phyloP scores from a whole-genome alignment of 202 grass and related monocot species.

The Musa balbisiana region DNA sequence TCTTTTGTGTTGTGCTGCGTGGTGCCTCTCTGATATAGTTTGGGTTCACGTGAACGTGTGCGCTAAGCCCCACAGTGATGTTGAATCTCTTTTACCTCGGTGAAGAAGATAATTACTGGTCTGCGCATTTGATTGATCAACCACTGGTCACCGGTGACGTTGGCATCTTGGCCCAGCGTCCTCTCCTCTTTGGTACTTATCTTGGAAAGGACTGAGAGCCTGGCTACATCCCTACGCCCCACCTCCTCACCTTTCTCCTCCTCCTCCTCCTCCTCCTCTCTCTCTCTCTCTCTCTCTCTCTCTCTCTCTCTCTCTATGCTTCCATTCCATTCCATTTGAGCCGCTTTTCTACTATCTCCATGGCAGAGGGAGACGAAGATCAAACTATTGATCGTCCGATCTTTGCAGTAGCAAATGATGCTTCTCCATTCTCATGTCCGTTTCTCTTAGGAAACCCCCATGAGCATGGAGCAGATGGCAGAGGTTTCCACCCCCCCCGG shows the following conservation, averaged over 20 bases:
- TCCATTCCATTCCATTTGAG: conserved; percentile 61
- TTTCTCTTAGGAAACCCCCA: neutral
- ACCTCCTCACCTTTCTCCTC: neutral
- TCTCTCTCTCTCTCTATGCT: conserved; percentile 26
- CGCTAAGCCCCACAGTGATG: no score
- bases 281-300: conserved; percentile 6
- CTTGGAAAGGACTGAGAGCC: neutral
- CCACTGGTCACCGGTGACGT: neutral
- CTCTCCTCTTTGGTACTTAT: neutral
- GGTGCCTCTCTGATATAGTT: no score
- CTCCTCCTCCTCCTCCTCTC: conserved; percentile 11
- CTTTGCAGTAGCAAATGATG: conserved; percentile 42
- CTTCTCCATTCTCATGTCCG: conserved; percentile 2
- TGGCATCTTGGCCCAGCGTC: neutral
- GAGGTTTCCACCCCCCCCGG: no score
- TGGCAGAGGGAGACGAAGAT: conserved; percentile 61
- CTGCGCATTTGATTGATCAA: neutral
- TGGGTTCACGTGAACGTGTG: no score
- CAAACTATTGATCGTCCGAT: conserved; percentile 40
- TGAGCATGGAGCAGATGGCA: neutral
- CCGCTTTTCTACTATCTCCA: conserved; percentile 55
- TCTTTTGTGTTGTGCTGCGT: neutral
- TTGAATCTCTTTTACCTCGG: no score
- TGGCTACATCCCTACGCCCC: neutral
- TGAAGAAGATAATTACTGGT: neutral